Conservation (phyloP, 1,284 basidiomycete genomes). For the Sporisorium graminicola region DNA sequence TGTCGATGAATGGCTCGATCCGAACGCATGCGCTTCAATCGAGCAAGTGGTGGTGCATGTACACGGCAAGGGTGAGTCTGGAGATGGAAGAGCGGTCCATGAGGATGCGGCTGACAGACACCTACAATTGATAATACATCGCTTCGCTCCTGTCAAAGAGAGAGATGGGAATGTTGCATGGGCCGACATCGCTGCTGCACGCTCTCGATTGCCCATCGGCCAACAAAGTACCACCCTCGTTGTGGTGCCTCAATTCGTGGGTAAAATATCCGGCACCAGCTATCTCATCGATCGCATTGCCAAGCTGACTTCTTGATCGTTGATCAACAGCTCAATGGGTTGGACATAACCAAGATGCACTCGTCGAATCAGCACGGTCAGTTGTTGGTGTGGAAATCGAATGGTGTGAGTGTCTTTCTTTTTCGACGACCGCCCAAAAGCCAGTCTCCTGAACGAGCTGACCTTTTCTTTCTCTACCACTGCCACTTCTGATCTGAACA, state of each 20-base stretch:
- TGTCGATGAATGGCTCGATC: not conserved
- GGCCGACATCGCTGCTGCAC: conserved; percentile 15
- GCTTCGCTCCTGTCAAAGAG: too few species aligned
- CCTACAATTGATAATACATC: too few species aligned
- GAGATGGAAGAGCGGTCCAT: too few species aligned
- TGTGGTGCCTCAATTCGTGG: conserved; percentile 29
- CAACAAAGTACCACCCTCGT: conserved; percentile 3
- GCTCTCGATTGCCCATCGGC: not conserved
- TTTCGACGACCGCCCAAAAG: not conserved
- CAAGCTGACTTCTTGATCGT: not conserved
- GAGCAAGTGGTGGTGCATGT: conserved; percentile 28
- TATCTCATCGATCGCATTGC: not conserved
- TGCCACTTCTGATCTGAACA: too few species aligned
- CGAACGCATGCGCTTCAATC: not conserved
- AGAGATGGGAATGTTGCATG: conserved; percentile 15
- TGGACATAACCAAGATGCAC: conserved; percentile 32
- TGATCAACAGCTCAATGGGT: conserved; percentile 39
- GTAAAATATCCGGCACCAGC: not conserved
- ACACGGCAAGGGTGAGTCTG: conserved; percentile 27
- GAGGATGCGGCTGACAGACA: not conserved
- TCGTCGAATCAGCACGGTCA: not conserved
- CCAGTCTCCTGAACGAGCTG: not conserved
- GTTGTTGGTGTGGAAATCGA: conserved; percentile 46
- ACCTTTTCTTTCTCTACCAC: not conserved
- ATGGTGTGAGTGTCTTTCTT: conserved; percentile 28